Base-by-base conservation (phyloP, 306 rosid species). In the Carpinus viminea region DNA sequence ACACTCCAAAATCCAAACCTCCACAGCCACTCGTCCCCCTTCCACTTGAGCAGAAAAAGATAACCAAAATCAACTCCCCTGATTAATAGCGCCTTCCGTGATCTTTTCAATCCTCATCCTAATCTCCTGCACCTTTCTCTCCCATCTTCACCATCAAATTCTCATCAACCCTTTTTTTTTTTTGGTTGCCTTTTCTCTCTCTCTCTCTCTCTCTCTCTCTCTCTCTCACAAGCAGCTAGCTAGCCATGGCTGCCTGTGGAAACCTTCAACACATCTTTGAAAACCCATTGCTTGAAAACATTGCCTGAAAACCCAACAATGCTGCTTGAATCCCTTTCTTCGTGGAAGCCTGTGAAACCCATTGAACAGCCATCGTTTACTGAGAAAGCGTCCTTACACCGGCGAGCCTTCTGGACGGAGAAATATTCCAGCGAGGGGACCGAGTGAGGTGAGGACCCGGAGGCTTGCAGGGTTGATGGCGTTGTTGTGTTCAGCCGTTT, bases 251-350 rank as follows among this genome's bases (percentile, higher is more conserved):
- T 70, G 83, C 91, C 72, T 88, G 91, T 77, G 88, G 86, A 56
- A 90, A 90, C 84, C 86, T 89, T n/a, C 92, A 84, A 16, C 92
- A 88, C 78, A 85, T 92, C 51, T 90, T 88, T n/a, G 97, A 92
- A 60, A 89, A 80, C 46, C 89, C 96, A 70, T 82, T 90, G 78
- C 26, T 24, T 24, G 26, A 24, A 24, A 24, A 24, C 26, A 24
- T 24, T 24, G 26, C 87, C 90, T 2, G 88, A 87, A 65, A 91
- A 65, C 28, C 83, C 91, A 2, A 76, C 38, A 34, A 34, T 86
- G 9, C 87, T 93, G 2, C 79, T 86, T 38, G 91, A 91, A 75
- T 79, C 95, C 75, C 89, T 92, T 76, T 82, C 93, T 41, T 74
- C 85, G 61, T 79, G 90, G 90, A 91, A 85, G 50, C 84, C 91